These are phyloP conservation scores for Heterobasidion irregulare DNA, from an alignment of 1,284 basidiomycete genomes.

Conservation along the genomic window DNA sequence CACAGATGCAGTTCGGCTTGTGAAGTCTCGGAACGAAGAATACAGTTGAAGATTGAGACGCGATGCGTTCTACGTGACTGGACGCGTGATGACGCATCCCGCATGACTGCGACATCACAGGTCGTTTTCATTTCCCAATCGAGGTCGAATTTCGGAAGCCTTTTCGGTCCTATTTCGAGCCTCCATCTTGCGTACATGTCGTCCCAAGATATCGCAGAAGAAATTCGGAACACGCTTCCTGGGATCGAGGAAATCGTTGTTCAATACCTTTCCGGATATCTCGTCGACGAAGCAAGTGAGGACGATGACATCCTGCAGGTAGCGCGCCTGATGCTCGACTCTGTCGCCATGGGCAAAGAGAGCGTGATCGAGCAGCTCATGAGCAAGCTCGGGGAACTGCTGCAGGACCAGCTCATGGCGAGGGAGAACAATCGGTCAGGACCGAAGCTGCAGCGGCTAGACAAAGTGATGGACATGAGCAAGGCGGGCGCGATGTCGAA, in stretches of 20 bases:
- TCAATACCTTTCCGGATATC: slow-evolving; percentile 87
- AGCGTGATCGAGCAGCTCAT: slow-evolving; percentile 61
- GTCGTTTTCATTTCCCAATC: too few relatives aligned
- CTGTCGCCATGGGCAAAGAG: slow-evolving; percentile 49
- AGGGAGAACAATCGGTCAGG: slow-evolving; percentile 45
- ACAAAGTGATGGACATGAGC: slow-evolving; percentile 95
- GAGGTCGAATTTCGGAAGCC: too few relatives aligned
- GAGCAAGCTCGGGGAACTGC: slow-evolving; percentile 53
- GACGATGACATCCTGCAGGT: slow-evolving; percentile 84
- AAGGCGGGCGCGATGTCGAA: slow-evolving; percentile 74
- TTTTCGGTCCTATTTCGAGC: too few relatives aligned
- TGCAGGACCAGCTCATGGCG: slow-evolving; percentile 56
- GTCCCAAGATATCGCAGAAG: slow-evolving; percentile 63
- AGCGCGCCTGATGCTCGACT: slow-evolving; percentile 69
- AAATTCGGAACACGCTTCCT: slow-evolving; percentile 74
- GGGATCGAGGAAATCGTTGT: slow-evolving; percentile 92
- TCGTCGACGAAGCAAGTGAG: slow-evolving; percentile 90
- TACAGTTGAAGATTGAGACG: too few relatives aligned
- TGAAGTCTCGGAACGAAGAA: too few relatives aligned
- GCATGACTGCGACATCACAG: too few relatives aligned
- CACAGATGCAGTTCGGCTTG: too few relatives aligned
- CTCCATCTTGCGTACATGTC: slow-evolving; percentile 29
- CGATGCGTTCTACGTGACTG: too few relatives aligned
- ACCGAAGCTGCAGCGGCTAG: slow-evolving; percentile 68
- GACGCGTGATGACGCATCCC: too few relatives aligned